These are phyloP conservation scores for Penicillium salamii DNA, from an alignment of 495 filamentous ascomycete species.

Conservation along the genomic window DNA sequence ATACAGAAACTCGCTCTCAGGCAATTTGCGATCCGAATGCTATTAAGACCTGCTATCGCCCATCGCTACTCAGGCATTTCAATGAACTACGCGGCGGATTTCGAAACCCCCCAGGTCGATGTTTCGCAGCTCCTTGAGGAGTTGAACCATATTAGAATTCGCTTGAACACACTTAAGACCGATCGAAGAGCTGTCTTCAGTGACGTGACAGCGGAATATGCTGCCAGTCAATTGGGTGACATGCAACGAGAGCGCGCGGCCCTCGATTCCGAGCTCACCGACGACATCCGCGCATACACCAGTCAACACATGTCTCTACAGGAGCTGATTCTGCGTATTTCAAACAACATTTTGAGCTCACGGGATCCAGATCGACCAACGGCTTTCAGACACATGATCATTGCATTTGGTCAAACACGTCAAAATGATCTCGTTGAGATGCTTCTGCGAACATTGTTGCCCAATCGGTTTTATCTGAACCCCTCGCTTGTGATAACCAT, in stretches of 20 bases:
- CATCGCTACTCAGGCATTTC: constrained; percentile 39
- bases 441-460: constrained; percentile 37
- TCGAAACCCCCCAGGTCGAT: constrained; percentile 27
- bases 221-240: constrained; percentile 8
- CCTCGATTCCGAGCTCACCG: constrained; percentile 31
- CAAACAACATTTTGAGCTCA: constrained; percentile 33
- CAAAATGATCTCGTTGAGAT: constrained; percentile 43
- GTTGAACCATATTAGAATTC: constrained; percentile 29
- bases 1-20: constrained; percentile 42
- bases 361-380: constrained; percentile 37
- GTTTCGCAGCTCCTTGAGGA: constrained; percentile 32
- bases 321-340: constrained; percentile 35
- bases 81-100: constrained; percentile 32
- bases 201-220: constrained; percentile 28
- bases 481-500: constrained; percentile 37
- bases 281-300: constrained; percentile 31
- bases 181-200: constrained; percentile 16
- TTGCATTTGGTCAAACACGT: constrained; percentile 37
- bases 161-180: constrained; percentile 29
- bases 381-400: constrained; percentile 32
- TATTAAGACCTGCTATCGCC: constrained; percentile 39
- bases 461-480: constrained; percentile 36
- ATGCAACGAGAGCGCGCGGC: constrained; percentile 11
- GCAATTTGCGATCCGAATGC: constrained; percentile 41
- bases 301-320: constrained; percentile 33